Percentiles rank a stretch among this genome's conserved stretches.
Evolutionary conservation across 202 grass and related monocot species (phyloP).

Genomic region (Carex arenaria): DNA sequence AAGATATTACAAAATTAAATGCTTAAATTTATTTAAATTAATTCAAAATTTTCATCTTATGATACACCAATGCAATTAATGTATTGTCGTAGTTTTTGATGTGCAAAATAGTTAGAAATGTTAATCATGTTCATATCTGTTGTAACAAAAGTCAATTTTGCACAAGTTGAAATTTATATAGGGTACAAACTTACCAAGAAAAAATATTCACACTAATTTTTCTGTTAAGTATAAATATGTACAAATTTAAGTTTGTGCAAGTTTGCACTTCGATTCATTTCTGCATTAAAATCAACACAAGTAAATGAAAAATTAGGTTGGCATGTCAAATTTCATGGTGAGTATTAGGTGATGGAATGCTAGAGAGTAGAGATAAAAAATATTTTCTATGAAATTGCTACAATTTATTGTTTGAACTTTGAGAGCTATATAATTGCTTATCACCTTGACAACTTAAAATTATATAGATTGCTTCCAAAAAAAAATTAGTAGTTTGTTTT

Average conservation of each 20-base stretch:
- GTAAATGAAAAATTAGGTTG: background rate
- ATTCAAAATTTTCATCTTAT: too few relatives aligned
- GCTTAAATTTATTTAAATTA: background rate
- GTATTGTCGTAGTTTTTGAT: too few relatives aligned
- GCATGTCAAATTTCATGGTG: background rate
- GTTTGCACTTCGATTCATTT: background rate
- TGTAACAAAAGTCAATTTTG: too few relatives aligned
- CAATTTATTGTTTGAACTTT: background rate
- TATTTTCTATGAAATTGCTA: background rate
- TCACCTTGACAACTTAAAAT: background rate
- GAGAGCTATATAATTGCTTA: background rate
- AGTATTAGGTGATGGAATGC: background rate
- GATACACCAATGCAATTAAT: too few relatives aligned
- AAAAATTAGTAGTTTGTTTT: too few relatives aligned
- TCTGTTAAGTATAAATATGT: background rate
- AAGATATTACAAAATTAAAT: background rate
- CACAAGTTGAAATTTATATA: too few relatives aligned
- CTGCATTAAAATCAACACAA: background rate
- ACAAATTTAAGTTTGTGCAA: too few relatives aligned
- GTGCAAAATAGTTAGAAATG: too few relatives aligned
- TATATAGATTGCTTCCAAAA: too few relatives aligned
- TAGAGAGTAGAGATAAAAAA: background rate
- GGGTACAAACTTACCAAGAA: too few relatives aligned
- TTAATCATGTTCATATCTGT: too few relatives aligned
- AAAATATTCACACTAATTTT: too few relatives aligned